Evolutionary conservation across 768 basidiomycete species (phyloP), one percentile per base, ranked within the genome.

Genomic region (Mycena epipterygia): DNA sequence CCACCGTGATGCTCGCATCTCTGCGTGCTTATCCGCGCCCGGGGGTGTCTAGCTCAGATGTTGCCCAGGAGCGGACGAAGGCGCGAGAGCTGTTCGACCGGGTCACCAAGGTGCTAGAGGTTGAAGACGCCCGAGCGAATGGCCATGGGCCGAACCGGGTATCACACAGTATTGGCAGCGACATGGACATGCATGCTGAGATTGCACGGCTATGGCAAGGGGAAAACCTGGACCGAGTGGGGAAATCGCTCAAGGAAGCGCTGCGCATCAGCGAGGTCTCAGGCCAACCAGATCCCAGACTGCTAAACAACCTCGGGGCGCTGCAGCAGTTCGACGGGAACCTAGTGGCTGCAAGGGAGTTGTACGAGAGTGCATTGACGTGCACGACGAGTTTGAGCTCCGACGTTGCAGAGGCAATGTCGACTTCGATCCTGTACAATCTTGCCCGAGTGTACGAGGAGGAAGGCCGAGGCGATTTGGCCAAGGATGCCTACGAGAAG

Each of bases 381-480:
- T 87, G 83, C 70, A 89, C 90, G 3, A 80, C 87, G 5, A 76
- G 77, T 23, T 80, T 89, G 27, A 83, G 77, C 12, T 71, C 84
- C 1, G 88, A 88, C 14, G 81, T 81, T 19, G 87, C 86, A 2
- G 94, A 96, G 76, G 89, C 85, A 2, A 87, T 94, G 80, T 90
- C 94, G 37, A 95, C 95, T 0, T 91, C 94, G 0, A 89, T 96
- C 29, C 82, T 96, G 51, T 99, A 95, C 81, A 99, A 99, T 77
- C 89, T 98, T 27, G 98, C 94, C 0, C 86, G 96, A 67, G 92
- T 93, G 19, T 97, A 96, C 75, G 98, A 99, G 79, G 95, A 96
- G 53, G 85, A 89, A 61, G 93, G 93, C 1, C 91, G 95, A 39
- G 85, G 87, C 6, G 85, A 81, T 2, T 85, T 91, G 69, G 97